Conservation (phyloP, 768 basidiomycete genomes). For the Glaciozyma martinii region DNA sequence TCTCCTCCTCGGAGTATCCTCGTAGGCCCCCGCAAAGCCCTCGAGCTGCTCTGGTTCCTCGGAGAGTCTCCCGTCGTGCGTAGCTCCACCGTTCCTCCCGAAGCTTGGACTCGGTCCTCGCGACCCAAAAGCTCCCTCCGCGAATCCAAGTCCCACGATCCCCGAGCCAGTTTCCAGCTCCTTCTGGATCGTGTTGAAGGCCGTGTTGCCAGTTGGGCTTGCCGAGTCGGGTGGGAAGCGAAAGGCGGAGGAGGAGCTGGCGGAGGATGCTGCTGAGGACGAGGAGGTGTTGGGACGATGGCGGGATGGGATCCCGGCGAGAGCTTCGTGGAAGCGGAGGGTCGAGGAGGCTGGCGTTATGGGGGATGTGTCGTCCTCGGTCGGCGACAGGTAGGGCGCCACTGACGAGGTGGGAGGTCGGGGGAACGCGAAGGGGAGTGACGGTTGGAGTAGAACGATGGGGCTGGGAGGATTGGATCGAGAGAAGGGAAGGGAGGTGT, state of each 20-base stretch:
- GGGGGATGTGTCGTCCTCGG: too few species aligned
- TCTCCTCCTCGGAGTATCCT: slow-evolving; percentile 3
- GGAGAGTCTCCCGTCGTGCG: neutral
- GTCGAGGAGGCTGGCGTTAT: neutral
- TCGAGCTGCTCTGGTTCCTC: neutral
- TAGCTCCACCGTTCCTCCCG: neutral
- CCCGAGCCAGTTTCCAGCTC: slow-evolving; percentile 1
- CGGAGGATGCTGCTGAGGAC: neutral
- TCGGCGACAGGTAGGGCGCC: too few species aligned
- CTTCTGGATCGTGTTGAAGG: slow-evolving; percentile 19
- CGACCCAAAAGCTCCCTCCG: neutral
- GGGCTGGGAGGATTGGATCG: neutral
- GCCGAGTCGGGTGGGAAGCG: slow-evolving; percentile 4
- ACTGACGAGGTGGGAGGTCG: neutral
- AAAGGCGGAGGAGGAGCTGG: neutral
- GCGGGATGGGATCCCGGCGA: neutral
- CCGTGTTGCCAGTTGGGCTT: slow-evolving; percentile 2
- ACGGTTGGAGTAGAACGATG: neutral
- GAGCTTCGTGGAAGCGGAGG: neutral
- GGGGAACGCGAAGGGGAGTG: neutral
- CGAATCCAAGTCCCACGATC: slow-evolving; percentile 3
- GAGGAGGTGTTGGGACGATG: neutral
- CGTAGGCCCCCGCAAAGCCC: neutral
- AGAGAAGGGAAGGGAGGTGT: too few species aligned
- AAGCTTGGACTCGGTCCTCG: neutral